phyloP scores from a whole-genome alignment of 129 eudicot genomes.

The Tagetes patula region DNA sequence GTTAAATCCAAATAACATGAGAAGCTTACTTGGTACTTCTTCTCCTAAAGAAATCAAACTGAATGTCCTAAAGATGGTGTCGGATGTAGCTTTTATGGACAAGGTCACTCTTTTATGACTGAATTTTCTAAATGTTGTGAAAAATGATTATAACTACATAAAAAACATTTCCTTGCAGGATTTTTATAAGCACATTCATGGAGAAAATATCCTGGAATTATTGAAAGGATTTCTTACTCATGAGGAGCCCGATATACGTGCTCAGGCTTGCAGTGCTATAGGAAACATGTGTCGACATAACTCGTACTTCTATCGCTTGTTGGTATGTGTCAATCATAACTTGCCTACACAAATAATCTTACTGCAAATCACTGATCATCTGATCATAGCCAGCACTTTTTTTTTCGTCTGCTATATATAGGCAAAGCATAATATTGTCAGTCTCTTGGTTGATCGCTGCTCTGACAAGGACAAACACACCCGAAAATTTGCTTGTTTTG shows the following conservation, averaged over 20 bases:
- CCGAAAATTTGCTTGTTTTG: slow-evolving; percentile 89
- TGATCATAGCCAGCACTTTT: too few relatives aligned
- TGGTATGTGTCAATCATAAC: slow-evolving; percentile 44
- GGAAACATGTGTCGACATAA: slow-evolving; percentile 95
- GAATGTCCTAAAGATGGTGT: slow-evolving; percentile 69
- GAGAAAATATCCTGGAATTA: slow-evolving; percentile 60
- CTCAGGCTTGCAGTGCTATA: slow-evolving; percentile 78
- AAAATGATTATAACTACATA: not conserved
- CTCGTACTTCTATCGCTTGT: slow-evolving; percentile 63
- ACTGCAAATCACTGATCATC: not conserved
- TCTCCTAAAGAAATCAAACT: slow-evolving; percentile 78
- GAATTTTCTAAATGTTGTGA: not conserved
- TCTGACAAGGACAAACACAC: slow-evolving; percentile 82
- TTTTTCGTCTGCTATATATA: slow-evolving; percentile 24
- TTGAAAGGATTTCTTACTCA: slow-evolving; percentile 66
- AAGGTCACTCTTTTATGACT: slow-evolving; percentile 46
- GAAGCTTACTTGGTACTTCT: slow-evolving; percentile 60
- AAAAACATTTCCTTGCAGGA: slow-evolving; percentile 37
- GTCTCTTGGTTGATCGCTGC: slow-evolving; percentile 74
- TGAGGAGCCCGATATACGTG: slow-evolving; percentile 80
- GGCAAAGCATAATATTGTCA: slow-evolving; percentile 66
- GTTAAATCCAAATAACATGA: slow-evolving; percentile 59
- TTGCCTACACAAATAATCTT: not conserved
- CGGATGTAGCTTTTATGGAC: slow-evolving; percentile 92
- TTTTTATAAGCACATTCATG: slow-evolving; percentile 64